Evolutionary conservation across 495 filamentous ascomycete species (phyloP).

Genomic region (Lasiosphaeria miniovina): DNA sequence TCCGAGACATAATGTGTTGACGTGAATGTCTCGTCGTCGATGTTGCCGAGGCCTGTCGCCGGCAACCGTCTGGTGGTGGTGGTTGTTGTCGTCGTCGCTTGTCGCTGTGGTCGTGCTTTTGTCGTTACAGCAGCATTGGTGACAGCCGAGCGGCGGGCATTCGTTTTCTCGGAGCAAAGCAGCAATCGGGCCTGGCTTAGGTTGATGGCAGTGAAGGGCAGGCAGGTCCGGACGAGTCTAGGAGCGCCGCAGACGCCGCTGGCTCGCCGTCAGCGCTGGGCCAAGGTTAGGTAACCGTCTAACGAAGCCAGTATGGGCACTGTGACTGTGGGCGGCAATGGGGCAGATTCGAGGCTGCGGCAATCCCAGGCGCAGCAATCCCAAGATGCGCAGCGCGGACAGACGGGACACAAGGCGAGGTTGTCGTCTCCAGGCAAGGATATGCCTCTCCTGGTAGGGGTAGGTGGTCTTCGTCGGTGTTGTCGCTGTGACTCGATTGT

Average conservation of each 20-base stretch:
- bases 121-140: constrained; percentile 12
- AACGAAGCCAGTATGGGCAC: constrained; percentile 3
- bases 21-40: constrained; percentile 32
- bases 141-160: constrained; percentile 3
- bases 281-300: background rate
- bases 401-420: constrained; percentile 5
- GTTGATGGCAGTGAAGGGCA: constrained; percentile 1
- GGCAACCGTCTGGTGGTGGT: background rate
- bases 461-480: constrained; percentile 18
- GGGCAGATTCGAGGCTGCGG: constrained; percentile 6
- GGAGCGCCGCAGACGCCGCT: background rate
- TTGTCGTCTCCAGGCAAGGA: constrained; percentile 20
- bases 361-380: constrained; percentile 15
- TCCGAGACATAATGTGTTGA: constrained; percentile 48
- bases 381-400: no score
- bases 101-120: no score
- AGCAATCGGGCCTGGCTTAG: background rate
- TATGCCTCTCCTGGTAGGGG: background rate
- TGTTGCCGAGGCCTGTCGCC: background rate
- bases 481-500: constrained; percentile 30
- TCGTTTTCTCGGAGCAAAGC: background rate
- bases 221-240: background rate
- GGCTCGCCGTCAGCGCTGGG: constrained; percentile 13
- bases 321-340: constrained; percentile 6
- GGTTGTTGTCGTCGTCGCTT: no score